A percentile compares a stretch with the other conserved stretches of the same genome.
Evolutionary conservation across 352 stramenopile genomes (phyloP).

Genomic region (Phytophthora brassicae): DNA sequence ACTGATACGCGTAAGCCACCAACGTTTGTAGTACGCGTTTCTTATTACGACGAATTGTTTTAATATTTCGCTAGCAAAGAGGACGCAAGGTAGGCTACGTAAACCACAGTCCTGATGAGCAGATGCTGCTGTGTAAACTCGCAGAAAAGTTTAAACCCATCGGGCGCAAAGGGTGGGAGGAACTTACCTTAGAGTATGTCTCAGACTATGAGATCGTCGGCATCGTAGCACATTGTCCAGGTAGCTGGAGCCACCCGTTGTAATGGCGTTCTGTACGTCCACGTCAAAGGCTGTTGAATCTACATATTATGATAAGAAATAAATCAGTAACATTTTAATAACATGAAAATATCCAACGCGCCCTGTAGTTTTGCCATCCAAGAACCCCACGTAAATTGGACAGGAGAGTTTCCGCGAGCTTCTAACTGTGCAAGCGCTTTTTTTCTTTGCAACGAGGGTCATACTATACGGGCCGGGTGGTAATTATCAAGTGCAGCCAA

Average conservation of each 20-base stretch:
- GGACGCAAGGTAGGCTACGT: not conserved
- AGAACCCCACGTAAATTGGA: not conserved
- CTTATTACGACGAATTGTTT: too few relatives aligned
- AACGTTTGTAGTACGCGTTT: too few relatives aligned
- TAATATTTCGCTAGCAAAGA: too few relatives aligned
- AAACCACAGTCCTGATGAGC: not conserved
- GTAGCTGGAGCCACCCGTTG: constrained; percentile 14
- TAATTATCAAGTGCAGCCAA: not conserved
- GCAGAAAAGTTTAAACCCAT: not conserved
- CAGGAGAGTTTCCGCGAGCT: not conserved
- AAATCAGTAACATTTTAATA: not conserved
- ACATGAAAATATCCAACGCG: not conserved
- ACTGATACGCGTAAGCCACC: too few relatives aligned
- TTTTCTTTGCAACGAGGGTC: not conserved
- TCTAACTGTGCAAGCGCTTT: not conserved
- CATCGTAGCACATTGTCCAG: constrained; percentile 13
- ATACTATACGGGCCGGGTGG: not conserved
- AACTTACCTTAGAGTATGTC: too few relatives aligned
- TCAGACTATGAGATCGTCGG: constrained; percentile 14
- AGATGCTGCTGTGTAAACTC: not conserved
- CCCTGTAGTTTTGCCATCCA: not conserved
- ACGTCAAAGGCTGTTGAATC: not conserved
- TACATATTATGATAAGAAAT: not conserved
- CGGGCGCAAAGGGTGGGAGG: not conserved
- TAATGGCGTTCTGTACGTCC: constrained; percentile 16